A percentile compares a stretch with the other conserved stretches of the same genome.
These are phyloP conservation scores for Eimeria necatrix DNA, from an alignment of 169 alveolate genomes.

Conservation along the genomic window DNA sequence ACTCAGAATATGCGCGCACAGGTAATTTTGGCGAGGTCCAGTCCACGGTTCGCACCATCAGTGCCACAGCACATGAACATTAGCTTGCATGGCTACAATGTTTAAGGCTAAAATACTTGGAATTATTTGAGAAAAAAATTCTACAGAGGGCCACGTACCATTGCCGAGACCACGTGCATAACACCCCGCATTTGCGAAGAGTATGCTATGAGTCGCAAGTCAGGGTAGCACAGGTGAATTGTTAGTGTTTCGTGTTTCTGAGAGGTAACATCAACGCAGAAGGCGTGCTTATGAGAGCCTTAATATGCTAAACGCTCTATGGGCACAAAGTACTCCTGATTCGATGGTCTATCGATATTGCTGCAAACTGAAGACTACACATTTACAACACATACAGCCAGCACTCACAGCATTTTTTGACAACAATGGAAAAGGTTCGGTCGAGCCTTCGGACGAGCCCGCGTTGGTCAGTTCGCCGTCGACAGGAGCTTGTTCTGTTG, in stretches of 20 bases:
- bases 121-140: not conserved
- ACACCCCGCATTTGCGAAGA: slow-evolving; percentile 63
- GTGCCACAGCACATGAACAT: too few relatives aligned
- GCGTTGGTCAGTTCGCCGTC: slow-evolving; percentile 15
- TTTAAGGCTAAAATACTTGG: too few relatives aligned
- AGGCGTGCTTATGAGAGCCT: not conserved
- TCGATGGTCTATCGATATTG: too few relatives aligned
- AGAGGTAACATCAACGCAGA: not conserved
- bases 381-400: too few relatives aligned
- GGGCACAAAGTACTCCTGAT: not conserved
- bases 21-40: not conserved
- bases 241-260: slow-evolving; percentile 64
- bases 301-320: not conserved
- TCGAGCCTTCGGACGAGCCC: slow-evolving; percentile 13
- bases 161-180: slow-evolving; percentile 74
- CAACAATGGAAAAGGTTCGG: not conserved
- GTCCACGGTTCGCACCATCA: not conserved
- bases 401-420: slow-evolving; percentile 36
- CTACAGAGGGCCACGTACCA: slow-evolving; percentile 48
- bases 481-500: slow-evolving; percentile 44
- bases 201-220: slow-evolving; percentile 76
- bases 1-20: not conserved
- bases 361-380: too few relatives aligned
- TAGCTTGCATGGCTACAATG: too few relatives aligned
- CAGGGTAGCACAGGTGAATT: slow-evolving; percentile 66